These are phyloP conservation scores for Gamarada debralockiae DNA, from an alignment of 495 filamentous ascomycete species.

Conservation along the genomic window DNA sequence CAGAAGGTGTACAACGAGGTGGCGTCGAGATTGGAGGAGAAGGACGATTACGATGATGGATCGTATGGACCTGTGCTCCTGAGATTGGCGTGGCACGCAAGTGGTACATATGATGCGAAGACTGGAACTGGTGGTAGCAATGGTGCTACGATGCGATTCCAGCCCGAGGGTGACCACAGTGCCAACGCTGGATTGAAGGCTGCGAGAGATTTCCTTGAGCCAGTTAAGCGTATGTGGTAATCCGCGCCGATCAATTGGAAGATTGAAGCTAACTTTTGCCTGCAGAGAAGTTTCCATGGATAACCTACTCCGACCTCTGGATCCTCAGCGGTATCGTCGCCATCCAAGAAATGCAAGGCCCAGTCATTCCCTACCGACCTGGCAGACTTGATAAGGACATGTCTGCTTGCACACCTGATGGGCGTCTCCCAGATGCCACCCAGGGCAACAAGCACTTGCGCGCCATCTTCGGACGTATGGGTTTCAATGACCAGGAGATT, in stretches of 20 bases:
- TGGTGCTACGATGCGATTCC: constrained; percentile 96
- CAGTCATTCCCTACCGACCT: constrained; percentile 82
- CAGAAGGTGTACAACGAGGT: constrained; percentile 94
- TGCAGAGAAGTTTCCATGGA: constrained; percentile 83
- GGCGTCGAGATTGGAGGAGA: constrained; percentile 72
- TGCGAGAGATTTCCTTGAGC: constrained; percentile 89
- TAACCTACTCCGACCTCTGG: constrained; percentile 94
- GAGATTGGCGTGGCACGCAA: constrained; percentile 83
- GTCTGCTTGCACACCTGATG: constrained; percentile 88
- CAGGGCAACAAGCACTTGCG: constrained; percentile 83
- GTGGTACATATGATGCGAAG: constrained; percentile 83
- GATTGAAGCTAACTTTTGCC: constrained; percentile 28
- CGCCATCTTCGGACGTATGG: constrained; percentile 94
- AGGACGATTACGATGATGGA: constrained; percentile 95
- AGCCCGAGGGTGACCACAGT: constrained; percentile 86
- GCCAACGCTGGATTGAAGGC: constrained; percentile 88
- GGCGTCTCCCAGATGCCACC: constrained; percentile 85
- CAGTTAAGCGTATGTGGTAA: constrained; percentile 64
- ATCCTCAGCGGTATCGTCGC: constrained; percentile 82
- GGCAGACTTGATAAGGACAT: constrained; percentile 81
- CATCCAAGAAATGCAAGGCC: constrained; percentile 94
- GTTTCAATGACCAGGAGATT: constrained; percentile 96
- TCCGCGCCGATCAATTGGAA: constrained; percentile 1
- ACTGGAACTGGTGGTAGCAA: constrained; percentile 92
- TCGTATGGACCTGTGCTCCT: constrained; percentile 90